Base-by-base conservation (phyloP, 1,139 yeast species). In the Taiozyma sp. region DNA sequence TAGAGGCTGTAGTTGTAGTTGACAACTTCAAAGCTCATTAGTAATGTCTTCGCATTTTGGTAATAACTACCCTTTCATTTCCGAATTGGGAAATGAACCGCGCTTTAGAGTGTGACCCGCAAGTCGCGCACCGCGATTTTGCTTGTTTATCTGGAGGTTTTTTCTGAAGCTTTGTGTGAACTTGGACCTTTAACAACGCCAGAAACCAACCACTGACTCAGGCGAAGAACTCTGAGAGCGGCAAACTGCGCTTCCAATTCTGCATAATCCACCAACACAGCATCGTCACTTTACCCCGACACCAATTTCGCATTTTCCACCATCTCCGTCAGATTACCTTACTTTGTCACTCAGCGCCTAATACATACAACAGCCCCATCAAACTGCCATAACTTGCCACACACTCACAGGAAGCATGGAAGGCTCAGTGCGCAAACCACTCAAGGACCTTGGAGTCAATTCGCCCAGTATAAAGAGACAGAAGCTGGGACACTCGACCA, bases 381-480 rank as follows among this genome's bases (percentile, higher is more conserved):
- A n/a, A 8, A 6, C 40, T 9, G 40, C 24, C 23, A 38, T 38
- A 38, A 10, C 22, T 22, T 12, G n/a, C 24, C 40, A 19, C 24
- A 38, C 13, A 14, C 24, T 22, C 40, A 38, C 30, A 23, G 22
- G 24, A 19, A 40, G 10, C 43, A 40, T 40, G 43, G 43, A 40
- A 42, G 14, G 47, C 30, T 7, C 48, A 13, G 55, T 23, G 13
- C 40, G 65, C 49, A 54, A 49, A 19, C 56, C 63, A 3, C 51
- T 62, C 36, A 52, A 54, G 40, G 64, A 61, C 36, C 45, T 62
- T 29, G 51, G 52, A 19, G 54, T 58, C 38, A 62, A 62, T 51
- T 62, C 65, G 10, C 65, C 65, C n/a, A 57, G 60, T 30, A 56
- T 60, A 43, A 62, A 62, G 53, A 54, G 64, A 43, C 54, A 50